Evolutionary conservation across 2,329 filamentous ascomycete genomes (phyloP), one percentile per base, ranked within the genome.

Genomic region (Hymenoscyphus linearis): DNA sequence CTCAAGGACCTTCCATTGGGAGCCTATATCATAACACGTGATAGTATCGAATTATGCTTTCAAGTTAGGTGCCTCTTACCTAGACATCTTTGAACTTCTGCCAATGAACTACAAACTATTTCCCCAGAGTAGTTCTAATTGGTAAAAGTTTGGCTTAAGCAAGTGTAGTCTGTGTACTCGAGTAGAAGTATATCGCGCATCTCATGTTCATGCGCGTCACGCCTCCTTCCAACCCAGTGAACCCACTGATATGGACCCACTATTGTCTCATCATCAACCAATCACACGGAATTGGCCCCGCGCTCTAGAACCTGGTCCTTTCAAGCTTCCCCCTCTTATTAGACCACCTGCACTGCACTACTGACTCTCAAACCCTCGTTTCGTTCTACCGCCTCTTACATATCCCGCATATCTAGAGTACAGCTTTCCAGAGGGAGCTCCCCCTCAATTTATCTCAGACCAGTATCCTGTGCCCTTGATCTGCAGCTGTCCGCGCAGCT

Each of bases 401-500:
- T 40, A 53, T 37, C 57, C 2, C 40, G 34, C 57, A 52, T 9
- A 31, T 31, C 31, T 31, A 25, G 5, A 36, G 36, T 22, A 25
- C 18, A 50, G 18, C 44, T 50, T 50, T 18, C 4, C 10, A 22
- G 13, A 27, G 44, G 27, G 22, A 27, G 40, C 35, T 36, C 27
- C 50, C 37, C 44, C 44, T 52, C 16, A 57, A 52, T 34, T 18
- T 37, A 13, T 26, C 27, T 31, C 34, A 14, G 52, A 36, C 34
- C 53, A 55, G 52, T 22, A 27, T 59, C 37, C 50, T 34, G 56
- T 34, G 50, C 31, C 31, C 40, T 40, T 57, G 54, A 58, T 58
- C 60, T 60, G 22, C 52, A 58, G 60, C 57, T 61, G 60, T 27
- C 62, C 63, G 25, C 52, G 66, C 67, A 66, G 65, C 62, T 68